Conservation (phyloP, 192 early-diverging fungal species). For the Coemansia sp. region DNA sequence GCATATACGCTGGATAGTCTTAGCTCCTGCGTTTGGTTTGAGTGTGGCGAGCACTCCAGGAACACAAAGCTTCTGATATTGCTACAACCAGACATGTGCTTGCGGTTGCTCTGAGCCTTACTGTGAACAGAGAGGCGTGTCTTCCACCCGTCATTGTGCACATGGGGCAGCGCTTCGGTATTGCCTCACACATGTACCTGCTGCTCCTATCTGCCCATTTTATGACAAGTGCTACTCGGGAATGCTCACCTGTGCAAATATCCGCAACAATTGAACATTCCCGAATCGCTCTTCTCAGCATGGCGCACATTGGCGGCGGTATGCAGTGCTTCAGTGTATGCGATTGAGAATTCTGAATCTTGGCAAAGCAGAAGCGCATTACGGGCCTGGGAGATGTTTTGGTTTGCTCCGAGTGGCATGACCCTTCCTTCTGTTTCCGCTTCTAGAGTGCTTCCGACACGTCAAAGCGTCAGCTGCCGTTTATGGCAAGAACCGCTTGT, state of each 20-base stretch:
- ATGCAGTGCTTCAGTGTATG: constrained; percentile 2
- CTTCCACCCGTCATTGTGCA: background rate
- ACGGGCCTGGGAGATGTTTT: background rate
- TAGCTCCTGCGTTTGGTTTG: background rate
- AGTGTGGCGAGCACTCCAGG: background rate
- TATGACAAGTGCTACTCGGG: background rate
- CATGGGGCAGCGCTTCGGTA: background rate
- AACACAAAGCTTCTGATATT: background rate
- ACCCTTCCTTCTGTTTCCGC: background rate
- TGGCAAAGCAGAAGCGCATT: background rate
- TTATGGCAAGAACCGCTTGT: background rate
- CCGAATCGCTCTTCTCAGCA: background rate
- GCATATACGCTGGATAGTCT: background rate
- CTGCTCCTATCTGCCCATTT: background rate
- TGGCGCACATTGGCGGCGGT: constrained; percentile 6
- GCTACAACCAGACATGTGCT: background rate
- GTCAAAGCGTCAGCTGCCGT: background rate
- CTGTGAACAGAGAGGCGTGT: background rate
- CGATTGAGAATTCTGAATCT: background rate
- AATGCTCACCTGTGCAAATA: background rate
- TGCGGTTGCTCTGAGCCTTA: background rate
- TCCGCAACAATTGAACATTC: background rate
- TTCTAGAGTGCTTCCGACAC: background rate
- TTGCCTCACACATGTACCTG: background rate
- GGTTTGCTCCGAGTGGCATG: background rate